Conservation (phyloP, 108 stramenopile genomes). For the Mediolabrus comicus region DNA sequence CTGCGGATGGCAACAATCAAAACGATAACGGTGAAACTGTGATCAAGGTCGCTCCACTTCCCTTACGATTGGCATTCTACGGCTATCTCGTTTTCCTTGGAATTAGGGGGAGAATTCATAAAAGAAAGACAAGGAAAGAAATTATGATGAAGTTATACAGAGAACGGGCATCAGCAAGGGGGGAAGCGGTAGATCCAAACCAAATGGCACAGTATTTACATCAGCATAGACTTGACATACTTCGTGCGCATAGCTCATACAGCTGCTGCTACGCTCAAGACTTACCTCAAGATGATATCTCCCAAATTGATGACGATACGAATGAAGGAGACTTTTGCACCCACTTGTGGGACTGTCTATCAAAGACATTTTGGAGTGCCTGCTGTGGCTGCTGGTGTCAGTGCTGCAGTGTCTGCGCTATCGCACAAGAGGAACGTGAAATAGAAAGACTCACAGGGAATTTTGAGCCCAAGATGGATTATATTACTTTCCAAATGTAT, state of each 20-base stretch:
- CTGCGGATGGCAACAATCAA: not conserved
- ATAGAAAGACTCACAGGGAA: slow-evolving; percentile 34
- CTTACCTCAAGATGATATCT: slow-evolving; percentile 4
- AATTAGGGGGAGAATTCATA: not conserved
- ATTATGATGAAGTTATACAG: slow-evolving; percentile 42
- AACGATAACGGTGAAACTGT: slow-evolving; percentile 5
- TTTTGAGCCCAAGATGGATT: slow-evolving; percentile 33
- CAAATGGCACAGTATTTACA: slow-evolving; percentile 17
- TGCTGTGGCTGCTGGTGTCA: slow-evolving; percentile 54
- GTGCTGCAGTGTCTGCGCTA: slow-evolving; percentile 42
- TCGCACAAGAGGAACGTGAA: slow-evolving; percentile 48
- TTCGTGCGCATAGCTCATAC: slow-evolving; percentile 18
- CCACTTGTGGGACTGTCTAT: slow-evolving; percentile 31
- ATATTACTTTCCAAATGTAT: slow-evolving; percentile 47
- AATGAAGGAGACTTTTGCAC: slow-evolving; percentile 40
- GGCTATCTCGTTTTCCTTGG: slow-evolving; percentile 15
- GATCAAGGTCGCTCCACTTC: slow-evolving; percentile 23
- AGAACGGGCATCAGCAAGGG: slow-evolving; percentile 18
- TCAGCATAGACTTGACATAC: slow-evolving; percentile 9
- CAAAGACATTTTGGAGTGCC: slow-evolving; percentile 24
- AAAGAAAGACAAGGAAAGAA: slow-evolving; percentile 13
- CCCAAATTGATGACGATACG: not conserved
- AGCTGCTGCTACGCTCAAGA: slow-evolving; percentile 39
- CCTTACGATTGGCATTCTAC: slow-evolving; percentile 9
- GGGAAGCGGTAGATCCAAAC: slow-evolving; percentile 18